Percentiles rank a stretch among this genome's conserved stretches.
Evolutionary conservation across 345 rosid genomes (phyloP).

Genomic region (Gossypium sturtianum): DNA sequence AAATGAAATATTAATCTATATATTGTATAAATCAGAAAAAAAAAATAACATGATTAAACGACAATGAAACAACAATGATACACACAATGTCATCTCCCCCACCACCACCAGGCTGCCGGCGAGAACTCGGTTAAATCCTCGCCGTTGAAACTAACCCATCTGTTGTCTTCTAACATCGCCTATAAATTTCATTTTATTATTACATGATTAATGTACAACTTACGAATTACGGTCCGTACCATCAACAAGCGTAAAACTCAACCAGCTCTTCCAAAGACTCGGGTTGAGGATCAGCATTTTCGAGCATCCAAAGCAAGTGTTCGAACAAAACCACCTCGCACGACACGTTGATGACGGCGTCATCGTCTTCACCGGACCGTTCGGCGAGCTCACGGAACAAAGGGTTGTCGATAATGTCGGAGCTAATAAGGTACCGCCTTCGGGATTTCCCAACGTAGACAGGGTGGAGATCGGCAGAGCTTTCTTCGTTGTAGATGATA

Average conservation of each 20-base stretch:
- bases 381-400: slow-evolving; percentile 44
- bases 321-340: slow-evolving; percentile 96
- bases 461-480: slow-evolving; percentile 44
- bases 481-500: slow-evolving; percentile 15
- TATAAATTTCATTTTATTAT: slow-evolving; percentile 3
- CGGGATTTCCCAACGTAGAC: slow-evolving; percentile 84
- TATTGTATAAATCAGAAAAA: neutral
- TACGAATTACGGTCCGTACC: neutral
- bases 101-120: slow-evolving; percentile 18
- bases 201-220: slow-evolving; percentile 24
- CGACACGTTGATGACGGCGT: slow-evolving; percentile 38
- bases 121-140: neutral
- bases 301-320: slow-evolving; percentile 95
- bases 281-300: slow-evolving; percentile 61
- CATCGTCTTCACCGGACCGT: slow-evolving; percentile 28
- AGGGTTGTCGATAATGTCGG: slow-evolving; percentile 49
- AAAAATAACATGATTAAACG: neutral
- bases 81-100: neutral
- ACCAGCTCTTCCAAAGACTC: slow-evolving; percentile 80
- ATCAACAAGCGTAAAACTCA: slow-evolving; percentile 72
- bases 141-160: slow-evolving; percentile 8
- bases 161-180: slow-evolving; percentile 6
- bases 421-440: slow-evolving; percentile 59
- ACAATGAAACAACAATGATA: neutral
- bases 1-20: neutral